Evolutionary conservation across 2,329 filamentous ascomycete species (phyloP), one percentile per base, ranked within the genome.

Genomic region (Sporothrix mexicana): DNA sequence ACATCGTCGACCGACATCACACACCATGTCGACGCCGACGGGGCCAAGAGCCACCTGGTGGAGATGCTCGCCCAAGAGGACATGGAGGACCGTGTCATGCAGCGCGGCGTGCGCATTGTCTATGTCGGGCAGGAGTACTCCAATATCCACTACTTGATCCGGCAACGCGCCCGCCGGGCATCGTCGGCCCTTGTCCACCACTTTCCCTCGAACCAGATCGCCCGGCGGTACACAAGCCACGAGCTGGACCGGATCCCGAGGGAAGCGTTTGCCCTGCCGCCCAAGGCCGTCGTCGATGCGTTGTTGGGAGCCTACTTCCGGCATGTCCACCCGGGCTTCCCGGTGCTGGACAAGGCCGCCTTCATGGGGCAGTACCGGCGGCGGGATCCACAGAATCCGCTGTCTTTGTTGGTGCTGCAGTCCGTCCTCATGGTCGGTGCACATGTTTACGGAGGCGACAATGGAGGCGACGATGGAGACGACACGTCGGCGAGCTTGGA

Each of bases 281-380:
- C 84, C n/a, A 83, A 83, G 72, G 77, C 80, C 8, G 77, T 87
- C 17, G 85, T 84, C 1, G 85, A 87, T 76, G 81, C 84, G 71
- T 80, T 88, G 12, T 81, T 88, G 4, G 78, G 82, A 8, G 84
- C 85, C 13, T 98, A 94, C 80, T 98, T 98, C 81, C 85, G 87
- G 45, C 91, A 97, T 77, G 92, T 98, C 49, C 95, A 98, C 78
- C 94, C 94, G 0, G 98, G 97, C 77, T 91, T 96, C 2, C 95
- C 95, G 0, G 94, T 98, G 2, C 84, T 98, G 70, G 94, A 96
- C 82, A 93, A 93, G 78, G 84, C 88, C 1, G 86, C 91, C 55
- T 92, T 98, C 77, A 96, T 96, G 78, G 90, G 93, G 61, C 94
- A 97, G 82, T 98, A 75, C 49, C 0, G 88, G 86, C 76, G 88